Conservation (phyloP, 148 eudicot species). For the Rhododendron henanense region DNA sequence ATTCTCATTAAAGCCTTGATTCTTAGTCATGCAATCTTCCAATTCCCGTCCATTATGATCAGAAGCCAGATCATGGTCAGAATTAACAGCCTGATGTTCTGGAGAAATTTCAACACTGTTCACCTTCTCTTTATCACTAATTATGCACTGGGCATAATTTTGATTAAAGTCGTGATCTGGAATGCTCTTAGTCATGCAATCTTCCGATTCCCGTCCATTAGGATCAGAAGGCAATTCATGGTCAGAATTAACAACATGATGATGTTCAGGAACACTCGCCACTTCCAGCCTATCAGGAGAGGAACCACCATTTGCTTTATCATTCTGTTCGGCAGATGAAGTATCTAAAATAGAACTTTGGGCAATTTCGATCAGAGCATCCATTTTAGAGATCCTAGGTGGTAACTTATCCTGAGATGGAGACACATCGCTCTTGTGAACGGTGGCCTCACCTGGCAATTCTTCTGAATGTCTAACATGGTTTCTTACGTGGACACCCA, state of each 20-base stretch:
- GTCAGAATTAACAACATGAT: constrained; percentile 12
- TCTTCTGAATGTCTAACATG: constrained; percentile 24
- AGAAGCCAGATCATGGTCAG: constrained; percentile 16
- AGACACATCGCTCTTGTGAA: constrained; percentile 8
- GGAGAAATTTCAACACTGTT: constrained; percentile 9
- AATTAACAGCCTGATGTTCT: constrained; percentile 14
- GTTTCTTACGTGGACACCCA: constrained; percentile 51
- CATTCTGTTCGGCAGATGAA: constrained; percentile 12
- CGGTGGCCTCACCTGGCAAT: constrained; percentile 20
- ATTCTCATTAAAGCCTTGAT: constrained; percentile 13
- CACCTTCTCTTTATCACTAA: constrained; percentile 3
- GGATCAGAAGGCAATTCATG: constrained; percentile 21
- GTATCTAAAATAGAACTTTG: constrained; percentile 32
- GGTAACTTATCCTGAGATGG: constrained; percentile 18
- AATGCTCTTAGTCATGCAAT: constrained; percentile 7
- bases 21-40: constrained; percentile 14
- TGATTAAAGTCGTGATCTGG: constrained; percentile 8
- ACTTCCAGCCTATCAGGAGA: constrained; percentile 7
- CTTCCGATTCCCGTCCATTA: constrained; percentile 18
- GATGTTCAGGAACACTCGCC: constrained; percentile 2
- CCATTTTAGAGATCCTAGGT: constrained; percentile 31
- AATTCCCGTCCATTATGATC: constrained; percentile 17
- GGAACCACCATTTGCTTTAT: constrained; percentile 12
- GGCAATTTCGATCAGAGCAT: constrained; percentile 45
- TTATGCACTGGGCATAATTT: constrained; percentile 6